phyloP scores from a whole-genome alignment of 169 alveolate species.

The Plasmodium vinckei region DNA sequence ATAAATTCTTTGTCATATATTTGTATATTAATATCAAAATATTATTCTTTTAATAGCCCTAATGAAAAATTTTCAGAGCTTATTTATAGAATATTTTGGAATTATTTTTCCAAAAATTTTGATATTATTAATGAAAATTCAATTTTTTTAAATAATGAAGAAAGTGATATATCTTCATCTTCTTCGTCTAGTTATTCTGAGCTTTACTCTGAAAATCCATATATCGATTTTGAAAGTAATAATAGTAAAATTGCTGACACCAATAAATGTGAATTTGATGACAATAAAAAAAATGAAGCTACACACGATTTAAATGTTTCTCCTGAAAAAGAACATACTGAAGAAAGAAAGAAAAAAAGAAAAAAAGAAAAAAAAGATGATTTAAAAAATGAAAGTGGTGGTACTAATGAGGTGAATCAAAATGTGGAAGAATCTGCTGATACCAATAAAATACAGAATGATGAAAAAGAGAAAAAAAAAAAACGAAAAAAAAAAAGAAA shows the following conservation, averaged over 20 bases:
- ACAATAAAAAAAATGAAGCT: not conserved
- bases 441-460: not conserved
- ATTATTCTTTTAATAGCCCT: slow-evolving; percentile 25
- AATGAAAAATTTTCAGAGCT: slow-evolving; percentile 52
- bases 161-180: slow-evolving; percentile 16
- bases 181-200: slow-evolving; percentile 41
- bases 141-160: slow-evolving; percentile 14
- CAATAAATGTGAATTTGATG: not conserved
- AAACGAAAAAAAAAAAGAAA: slow-evolving; percentile 32
- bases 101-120: slow-evolving; percentile 67
- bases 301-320: too few relatives aligned
- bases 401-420: not conserved
- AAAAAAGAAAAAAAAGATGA: too few relatives aligned
- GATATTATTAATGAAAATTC: slow-evolving; percentile 28
- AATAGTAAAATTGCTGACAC: not conserved
- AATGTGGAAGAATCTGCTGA: slow-evolving; percentile 1
- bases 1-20: slow-evolving; percentile 40
- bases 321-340: too few relatives aligned
- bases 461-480: slow-evolving; percentile 25
- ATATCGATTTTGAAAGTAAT: not conserved
- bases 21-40: slow-evolving; percentile 65
- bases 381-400: not conserved
- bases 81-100: slow-evolving; percentile 73
- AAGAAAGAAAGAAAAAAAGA: too few relatives aligned
- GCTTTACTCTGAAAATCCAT: slow-evolving; percentile 1